A percentile compares a stretch with the other conserved stretches of the same genome.
phyloP scores from a whole-genome alignment of 2,329 filamentous ascomycete species.

The Hypoxylon sp. region DNA sequence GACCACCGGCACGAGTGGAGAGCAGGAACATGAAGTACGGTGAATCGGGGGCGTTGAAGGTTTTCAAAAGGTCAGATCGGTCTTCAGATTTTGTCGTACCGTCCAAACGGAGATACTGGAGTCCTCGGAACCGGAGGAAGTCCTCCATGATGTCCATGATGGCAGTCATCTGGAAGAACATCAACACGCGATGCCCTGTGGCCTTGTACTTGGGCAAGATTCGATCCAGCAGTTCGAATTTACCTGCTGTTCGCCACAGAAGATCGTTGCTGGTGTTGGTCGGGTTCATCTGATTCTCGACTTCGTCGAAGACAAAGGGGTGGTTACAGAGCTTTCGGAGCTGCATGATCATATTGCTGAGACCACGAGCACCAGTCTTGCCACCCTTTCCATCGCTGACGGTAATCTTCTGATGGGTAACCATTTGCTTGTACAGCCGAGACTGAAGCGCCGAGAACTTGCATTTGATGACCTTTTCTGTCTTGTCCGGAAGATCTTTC shows the following conservation, averaged over 20 bases:
- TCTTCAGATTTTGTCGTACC: slow-evolving; percentile 98
- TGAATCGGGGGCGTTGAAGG: slow-evolving; percentile 90
- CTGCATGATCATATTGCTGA: slow-evolving; percentile 99
- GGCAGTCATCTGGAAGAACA: slow-evolving; percentile 99
- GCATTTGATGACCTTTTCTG: slow-evolving; percentile 98
- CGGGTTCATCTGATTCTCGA: slow-evolving; percentile 98
- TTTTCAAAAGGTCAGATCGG: slow-evolving; percentile 84
- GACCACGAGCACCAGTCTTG: slow-evolving; percentile 89
- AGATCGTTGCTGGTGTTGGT: slow-evolving; percentile 87
- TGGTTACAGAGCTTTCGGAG: slow-evolving; percentile 98
- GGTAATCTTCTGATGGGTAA: slow-evolving; percentile 91
- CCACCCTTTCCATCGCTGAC: slow-evolving; percentile 95
- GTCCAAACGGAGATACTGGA: slow-evolving; percentile 90
- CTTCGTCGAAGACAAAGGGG: slow-evolving; percentile 97
- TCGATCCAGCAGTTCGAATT: slow-evolving; percentile 94
- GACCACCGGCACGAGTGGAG: slow-evolving; percentile 97
- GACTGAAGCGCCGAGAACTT: slow-evolving; percentile 94
- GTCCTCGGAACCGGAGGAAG: slow-evolving; percentile 82
- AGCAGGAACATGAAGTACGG: slow-evolving; percentile 97
- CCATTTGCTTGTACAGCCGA: slow-evolving; percentile 96
- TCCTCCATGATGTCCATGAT: slow-evolving; percentile 99
- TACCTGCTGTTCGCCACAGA: slow-evolving; percentile 93
- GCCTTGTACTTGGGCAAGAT: slow-evolving; percentile 91
- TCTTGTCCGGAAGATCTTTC: slow-evolving; percentile 98
- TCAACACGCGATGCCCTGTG: slow-evolving; percentile 92